Conservation (phyloP, 2,329 filamentous ascomycete species). For the Cytospora piceae region DNA sequence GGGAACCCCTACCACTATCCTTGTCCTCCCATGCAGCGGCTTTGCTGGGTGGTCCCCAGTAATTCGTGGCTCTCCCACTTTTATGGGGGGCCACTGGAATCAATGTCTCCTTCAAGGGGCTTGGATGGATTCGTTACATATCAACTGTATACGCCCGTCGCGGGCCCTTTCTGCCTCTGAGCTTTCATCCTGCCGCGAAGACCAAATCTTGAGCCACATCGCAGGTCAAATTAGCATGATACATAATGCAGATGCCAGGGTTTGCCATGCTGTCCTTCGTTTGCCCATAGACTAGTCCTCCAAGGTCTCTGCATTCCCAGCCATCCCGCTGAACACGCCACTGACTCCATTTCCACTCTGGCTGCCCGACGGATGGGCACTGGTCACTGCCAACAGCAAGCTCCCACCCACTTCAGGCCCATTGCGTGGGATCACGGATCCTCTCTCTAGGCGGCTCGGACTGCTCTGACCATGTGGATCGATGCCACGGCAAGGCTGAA, state of each 20-base stretch:
- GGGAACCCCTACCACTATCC: conserved; percentile 22
- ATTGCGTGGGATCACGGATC: conserved; percentile 21
- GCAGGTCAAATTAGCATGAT: conserved; percentile 25
- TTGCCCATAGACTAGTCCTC: conserved; percentile 23
- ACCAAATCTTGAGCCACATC: conserved; percentile 18
- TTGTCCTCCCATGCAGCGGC: conserved; percentile 25
- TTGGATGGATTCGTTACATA: conserved; percentile 21
- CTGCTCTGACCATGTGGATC: conserved; percentile 39
- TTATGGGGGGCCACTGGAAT: conserved; percentile 17
- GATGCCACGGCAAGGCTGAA: conserved; percentile 28
- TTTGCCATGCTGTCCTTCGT: conserved; percentile 26
- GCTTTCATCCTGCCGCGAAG: conserved; percentile 13
- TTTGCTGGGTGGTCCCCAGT: conserved; percentile 21
- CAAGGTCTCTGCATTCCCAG: conserved; percentile 26
- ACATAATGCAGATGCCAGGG: conserved; percentile 27
- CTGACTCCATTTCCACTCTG: conserved; percentile 32
- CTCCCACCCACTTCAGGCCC: conserved; percentile 21
- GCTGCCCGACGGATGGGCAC: conserved; percentile 30
- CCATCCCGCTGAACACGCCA: conserved; percentile 21
- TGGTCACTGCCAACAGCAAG: conserved; percentile 25
- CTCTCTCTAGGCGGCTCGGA: conserved; percentile 31
- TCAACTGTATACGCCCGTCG: conserved; percentile 21
- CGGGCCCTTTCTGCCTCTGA: conserved; percentile 8
- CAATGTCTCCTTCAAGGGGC: conserved; percentile 24
- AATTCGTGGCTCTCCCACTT: conserved; percentile 25